Conservation (phyloP, 1,284 basidiomycete genomes). For the Trametes polyzona region DNA sequence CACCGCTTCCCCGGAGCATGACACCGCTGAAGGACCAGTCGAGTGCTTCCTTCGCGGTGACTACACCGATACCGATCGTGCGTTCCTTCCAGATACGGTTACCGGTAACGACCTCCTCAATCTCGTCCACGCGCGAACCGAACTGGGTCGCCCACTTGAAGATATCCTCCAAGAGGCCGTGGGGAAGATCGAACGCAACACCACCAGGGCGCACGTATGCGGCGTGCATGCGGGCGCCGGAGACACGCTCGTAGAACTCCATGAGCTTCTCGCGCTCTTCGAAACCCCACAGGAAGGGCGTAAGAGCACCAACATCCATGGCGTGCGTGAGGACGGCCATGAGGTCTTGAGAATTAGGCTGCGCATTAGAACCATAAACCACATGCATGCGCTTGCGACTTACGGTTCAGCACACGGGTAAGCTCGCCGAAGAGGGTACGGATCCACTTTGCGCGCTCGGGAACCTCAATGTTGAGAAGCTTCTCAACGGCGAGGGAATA, state of each 20-base stretch:
- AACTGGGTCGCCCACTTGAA: conserved; percentile 99
- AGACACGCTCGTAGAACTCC: conserved; percentile 99
- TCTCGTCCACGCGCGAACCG: conserved; percentile 89
- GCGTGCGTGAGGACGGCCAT: conserved; percentile 98
- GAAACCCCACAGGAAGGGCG: conserved; percentile 99
- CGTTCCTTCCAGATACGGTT: conserved; percentile 99
- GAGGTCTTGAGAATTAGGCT: conserved; percentile 57
- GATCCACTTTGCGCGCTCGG: conserved; percentile 99
- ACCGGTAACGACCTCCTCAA: conserved; percentile 96
- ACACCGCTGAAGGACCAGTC: conserved; percentile 97
- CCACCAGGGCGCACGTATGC: conserved; percentile 99
- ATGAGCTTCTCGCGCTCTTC: conserved; percentile 99
- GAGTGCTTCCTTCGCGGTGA: conserved; percentile 91
- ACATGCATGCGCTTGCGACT: conserved; percentile 32
- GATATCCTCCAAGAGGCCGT: conserved; percentile 96
- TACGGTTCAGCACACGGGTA: conserved; percentile 93
- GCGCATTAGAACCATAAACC: not conserved
- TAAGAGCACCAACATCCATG: conserved; percentile 97
- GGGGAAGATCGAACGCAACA: conserved; percentile 97
- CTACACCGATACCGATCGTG: conserved; percentile 89
- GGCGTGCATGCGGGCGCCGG: conserved; percentile 95
- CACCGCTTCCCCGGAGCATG: conserved; percentile 93
- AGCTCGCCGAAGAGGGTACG: conserved; percentile 97
- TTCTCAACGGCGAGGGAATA: conserved; percentile 99
- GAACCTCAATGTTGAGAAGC: conserved; percentile 97